Conservation (phyloP, 208 protist genomes). For the Trypanosoma cruzi region DNA sequence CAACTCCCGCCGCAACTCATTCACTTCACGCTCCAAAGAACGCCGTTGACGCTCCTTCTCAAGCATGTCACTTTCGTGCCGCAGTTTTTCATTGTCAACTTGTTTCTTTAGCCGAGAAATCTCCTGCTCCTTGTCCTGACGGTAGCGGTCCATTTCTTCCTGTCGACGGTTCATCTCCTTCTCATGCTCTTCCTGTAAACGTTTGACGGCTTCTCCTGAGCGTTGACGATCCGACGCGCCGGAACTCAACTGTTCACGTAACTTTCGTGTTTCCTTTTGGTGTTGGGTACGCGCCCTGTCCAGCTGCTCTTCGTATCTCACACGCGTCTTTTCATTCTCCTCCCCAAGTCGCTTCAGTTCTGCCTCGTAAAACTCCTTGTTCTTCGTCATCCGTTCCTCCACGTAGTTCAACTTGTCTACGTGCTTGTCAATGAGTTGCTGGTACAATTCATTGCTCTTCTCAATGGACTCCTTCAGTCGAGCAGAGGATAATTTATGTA, state of each 20-base stretch:
- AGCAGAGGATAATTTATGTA: slow-evolving; percentile 4
- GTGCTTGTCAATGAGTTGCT: slow-evolving; percentile 28
- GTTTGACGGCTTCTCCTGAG: slow-evolving; percentile 38
- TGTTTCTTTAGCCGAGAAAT: slow-evolving; percentile 36
- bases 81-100: slow-evolving; percentile 30
- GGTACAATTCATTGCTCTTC: slow-evolving; percentile 19
- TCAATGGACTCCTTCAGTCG: slow-evolving; percentile 26
- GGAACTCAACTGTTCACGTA: slow-evolving; percentile 42
- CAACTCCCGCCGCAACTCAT: slow-evolving; percentile 35
- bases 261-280: slow-evolving; percentile 45
- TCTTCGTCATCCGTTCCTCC: slow-evolving; percentile 50
- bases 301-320: slow-evolving; percentile 35
- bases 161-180: slow-evolving; percentile 36
- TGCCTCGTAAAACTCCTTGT: slow-evolving; percentile 48
- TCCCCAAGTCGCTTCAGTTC: slow-evolving; percentile 43
- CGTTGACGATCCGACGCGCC: slow-evolving; percentile 40
- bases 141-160: slow-evolving; percentile 48
- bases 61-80: slow-evolving; percentile 33
- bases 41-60: slow-evolving; percentile 72
- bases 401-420: slow-evolving; percentile 17
- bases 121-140: slow-evolving; percentile 45
- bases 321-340: slow-evolving; percentile 47
- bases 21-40: slow-evolving; percentile 47
- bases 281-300: slow-evolving; percentile 32
- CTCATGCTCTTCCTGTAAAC: slow-evolving; percentile 50